These are phyloP conservation scores for Fusarium lateritium DNA, from an alignment of 2,329 filamentous ascomycete species.

Conservation along the genomic window DNA sequence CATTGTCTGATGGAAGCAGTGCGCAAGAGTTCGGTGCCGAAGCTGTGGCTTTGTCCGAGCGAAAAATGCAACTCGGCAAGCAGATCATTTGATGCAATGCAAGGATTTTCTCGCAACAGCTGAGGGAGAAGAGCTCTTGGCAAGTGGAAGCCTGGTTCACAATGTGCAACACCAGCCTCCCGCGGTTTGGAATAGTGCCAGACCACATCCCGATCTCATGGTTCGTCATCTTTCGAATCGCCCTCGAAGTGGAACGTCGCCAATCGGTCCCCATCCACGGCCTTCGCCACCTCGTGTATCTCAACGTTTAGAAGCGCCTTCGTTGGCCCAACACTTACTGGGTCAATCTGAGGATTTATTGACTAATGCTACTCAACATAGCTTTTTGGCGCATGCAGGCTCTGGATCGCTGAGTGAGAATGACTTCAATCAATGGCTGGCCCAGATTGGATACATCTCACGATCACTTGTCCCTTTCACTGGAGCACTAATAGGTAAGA, in stretches of 20 bases:
- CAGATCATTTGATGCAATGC: constrained; percentile 16
- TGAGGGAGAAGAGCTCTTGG: constrained; percentile 12
- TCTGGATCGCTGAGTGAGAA: constrained; percentile 7
- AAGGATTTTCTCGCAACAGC: constrained; percentile 10
- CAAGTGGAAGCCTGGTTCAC: constrained; percentile 8
- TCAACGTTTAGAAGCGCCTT: constrained; percentile 7
- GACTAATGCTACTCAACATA: constrained; percentile 6
- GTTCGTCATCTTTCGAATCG: constrained; percentile 6
- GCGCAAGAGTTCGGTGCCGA: constrained; percentile 7
- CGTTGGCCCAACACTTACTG: constrained; percentile 4
- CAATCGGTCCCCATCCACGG: background rate
- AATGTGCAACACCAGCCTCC: constrained; percentile 3
- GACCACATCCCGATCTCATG: constrained; percentile 7
- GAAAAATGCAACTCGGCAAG: constrained; percentile 13
- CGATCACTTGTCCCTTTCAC: constrained; percentile 12
- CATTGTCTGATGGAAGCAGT: constrained; percentile 1
- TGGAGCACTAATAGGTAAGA: constrained; percentile 11
- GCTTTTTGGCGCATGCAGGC: constrained; percentile 7
- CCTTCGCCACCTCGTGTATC: background rate
- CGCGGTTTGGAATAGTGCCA: background rate
- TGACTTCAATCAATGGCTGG: constrained; percentile 9
- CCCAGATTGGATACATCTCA: constrained; percentile 14
- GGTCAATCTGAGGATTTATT: constrained; percentile 1
- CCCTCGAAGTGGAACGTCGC: background rate
- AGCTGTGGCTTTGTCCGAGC: constrained; percentile 9